Conservation (phyloP, 2,329 filamentous ascomycete species). For the Talaromyces sp. region DNA sequence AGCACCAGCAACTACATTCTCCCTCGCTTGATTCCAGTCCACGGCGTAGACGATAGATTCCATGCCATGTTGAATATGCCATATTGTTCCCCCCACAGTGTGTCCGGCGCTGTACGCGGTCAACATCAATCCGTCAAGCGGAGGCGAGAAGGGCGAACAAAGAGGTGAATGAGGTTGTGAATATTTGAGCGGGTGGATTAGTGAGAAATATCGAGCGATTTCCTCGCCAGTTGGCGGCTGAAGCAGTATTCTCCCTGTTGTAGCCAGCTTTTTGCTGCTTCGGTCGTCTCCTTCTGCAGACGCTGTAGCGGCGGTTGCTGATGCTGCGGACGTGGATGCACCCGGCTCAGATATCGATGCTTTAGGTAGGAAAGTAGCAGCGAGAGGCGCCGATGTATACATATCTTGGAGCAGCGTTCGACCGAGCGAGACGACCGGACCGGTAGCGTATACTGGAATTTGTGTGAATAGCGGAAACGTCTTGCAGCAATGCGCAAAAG, state of each 20-base stretch:
- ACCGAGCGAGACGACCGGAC: conserved; percentile 88
- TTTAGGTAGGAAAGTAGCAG: conserved; percentile 76
- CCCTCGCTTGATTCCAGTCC: conserved; percentile 96
- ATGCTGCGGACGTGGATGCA: conserved; percentile 50
- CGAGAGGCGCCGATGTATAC: conserved; percentile 85
- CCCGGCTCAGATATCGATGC: conserved; percentile 61
- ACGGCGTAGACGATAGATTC: conserved; percentile 97
- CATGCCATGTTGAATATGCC: conserved; percentile 95
- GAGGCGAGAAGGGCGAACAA: conserved; percentile 81
- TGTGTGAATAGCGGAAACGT: conserved; percentile 87
- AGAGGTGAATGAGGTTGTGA: conserved; percentile 92
- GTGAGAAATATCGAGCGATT: conserved; percentile 86
- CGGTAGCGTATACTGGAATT: conserved; percentile 92
- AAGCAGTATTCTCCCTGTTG: conserved; percentile 52
- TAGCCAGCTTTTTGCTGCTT: conserved; percentile 32
- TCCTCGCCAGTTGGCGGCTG: conserved; percentile 79
- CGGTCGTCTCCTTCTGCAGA: conserved; percentile 30
- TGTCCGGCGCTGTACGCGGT: conserved; percentile 97
- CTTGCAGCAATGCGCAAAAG: conserved; percentile 95
- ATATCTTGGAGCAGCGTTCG: conserved; percentile 88
- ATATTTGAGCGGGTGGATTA: conserved; percentile 91
- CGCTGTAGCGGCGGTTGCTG: conserved; percentile 35
- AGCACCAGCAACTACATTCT: conserved; percentile 90
- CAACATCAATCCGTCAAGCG: conserved; percentile 85
- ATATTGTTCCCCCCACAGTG: conserved; percentile 94